Base-by-base conservation (phyloP, 805 yeast genomes). In the Wickerhamomyces strasburgensis region DNA sequence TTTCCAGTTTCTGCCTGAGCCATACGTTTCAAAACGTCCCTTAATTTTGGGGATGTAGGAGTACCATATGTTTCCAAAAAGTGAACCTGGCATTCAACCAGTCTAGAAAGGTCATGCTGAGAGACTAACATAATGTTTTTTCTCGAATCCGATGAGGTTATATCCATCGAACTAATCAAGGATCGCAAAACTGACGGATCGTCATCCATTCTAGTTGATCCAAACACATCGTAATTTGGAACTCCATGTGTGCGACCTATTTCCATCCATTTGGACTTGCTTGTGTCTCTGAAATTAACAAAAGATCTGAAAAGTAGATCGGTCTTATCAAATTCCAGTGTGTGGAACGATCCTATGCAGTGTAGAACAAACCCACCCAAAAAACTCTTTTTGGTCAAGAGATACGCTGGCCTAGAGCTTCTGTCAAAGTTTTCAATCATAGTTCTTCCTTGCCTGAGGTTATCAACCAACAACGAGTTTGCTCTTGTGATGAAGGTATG, bases 51-150 rank as follows among this genome's bases (percentile, higher is more conserved):
- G 0, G 81, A 75, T 0, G 76, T 66, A 2, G 72, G 63, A 0
- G 75, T 64, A 1, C 83, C 79, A 44, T 61, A 67, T 1, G 66
- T 55, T 46, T 79, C 83, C 16, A 78, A 51, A 5, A 72, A 56
- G 18, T 64, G 61, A 3, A 80, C 72, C 42, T 80, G 84, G 30
- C 69, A 65, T 29, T 73, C 72, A 15, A 80, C 55, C 35, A 79
- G 53, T 11, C 62, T 60, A 8, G 71, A 64, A 11, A 79, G 47
- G 48, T 76, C 83, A 27, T 66, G 64, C 35, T 72, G 73, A 1
- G 84, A 72, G 1, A 75, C 54, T 5, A 74, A 60, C 1, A 61
- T 39, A 7, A 63, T 39, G 4, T 58, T 48, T 4, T 41, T 42
- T 24, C 32, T 18, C 27, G 34, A 32, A 26, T 29, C 19, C 23